Base-by-base conservation (phyloP, 495 filamentous ascomycete genomes). In the Daldinia decipiens region DNA sequence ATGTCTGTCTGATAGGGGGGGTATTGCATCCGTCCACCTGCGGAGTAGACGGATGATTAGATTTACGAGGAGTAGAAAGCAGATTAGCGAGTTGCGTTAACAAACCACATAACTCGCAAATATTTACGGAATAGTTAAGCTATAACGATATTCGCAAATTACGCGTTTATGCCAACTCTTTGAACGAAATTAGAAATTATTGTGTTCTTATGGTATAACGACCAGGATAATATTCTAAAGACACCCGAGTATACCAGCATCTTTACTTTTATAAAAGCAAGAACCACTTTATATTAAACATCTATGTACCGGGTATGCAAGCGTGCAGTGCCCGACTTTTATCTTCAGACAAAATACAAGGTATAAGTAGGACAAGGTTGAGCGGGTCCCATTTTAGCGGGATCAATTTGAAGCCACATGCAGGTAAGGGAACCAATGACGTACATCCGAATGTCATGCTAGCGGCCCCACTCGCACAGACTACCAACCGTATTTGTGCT, bases 401-500 rank as follows among this genome's bases (percentile, higher is more conserved):
- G 69, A 60, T 72, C 50, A 57, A 27, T 59, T 47, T 24, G 51
- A 73, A 73, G 70, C 70, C 70, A 73, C 70, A 73, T 73, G 70
- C 65, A 68, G 52, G 34, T 47, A 13, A 5, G 6, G 31, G 32
- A 57, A 40, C 70, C 70, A 73, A 73, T 73, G 51, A 68, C 51
- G 57, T 65, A 45, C 40, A 59, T 58, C 21, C 17, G 29, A 57
- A 32, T 38, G 43, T 29, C 34, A 66, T 51, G 47, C 65, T 68
- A 73, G 56, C 15, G 61, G 47, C 56, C 29, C 70, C 64, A 68
- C 64, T 65, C 51, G 70, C 70, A 73, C 65, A 59, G 65, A 73
- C 65, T 65, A 73, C 43, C 17, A 24, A 45, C 65, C 31, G 24
- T 24, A 45, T 62, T 62, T 47, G 57, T 54, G 29, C 26, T 54